phyloP scores from a whole-genome alignment of 345 rosid genomes.

The Ceriops zippeliana region DNA sequence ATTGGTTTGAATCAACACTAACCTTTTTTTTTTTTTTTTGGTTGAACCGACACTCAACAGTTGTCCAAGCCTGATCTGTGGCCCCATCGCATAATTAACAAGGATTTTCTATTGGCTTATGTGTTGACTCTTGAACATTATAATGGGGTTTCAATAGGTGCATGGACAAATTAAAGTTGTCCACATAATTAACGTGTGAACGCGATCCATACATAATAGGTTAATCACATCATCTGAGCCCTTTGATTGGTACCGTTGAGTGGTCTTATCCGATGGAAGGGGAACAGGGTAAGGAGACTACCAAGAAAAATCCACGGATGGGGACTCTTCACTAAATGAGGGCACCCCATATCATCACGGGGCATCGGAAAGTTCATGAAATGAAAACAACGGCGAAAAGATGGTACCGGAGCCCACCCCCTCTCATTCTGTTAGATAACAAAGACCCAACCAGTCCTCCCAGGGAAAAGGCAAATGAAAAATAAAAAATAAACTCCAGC shows the following conservation, averaged over 20 bases:
- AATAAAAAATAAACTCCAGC: background rate
- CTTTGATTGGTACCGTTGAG: constrained; percentile 5
- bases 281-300: constrained; percentile 12
- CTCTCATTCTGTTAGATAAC: too few species aligned
- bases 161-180: background rate
- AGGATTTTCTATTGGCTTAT: background rate
- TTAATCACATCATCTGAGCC: background rate
- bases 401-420: background rate
- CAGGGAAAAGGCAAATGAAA: too few species aligned
- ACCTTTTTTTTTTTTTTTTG: too few species aligned
- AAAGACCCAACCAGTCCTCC: too few species aligned
- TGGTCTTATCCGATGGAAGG: constrained; percentile 13
- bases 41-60: too few species aligned
- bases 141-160: background rate
- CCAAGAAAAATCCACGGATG: constrained; percentile 12
- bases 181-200: background rate
- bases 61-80: too few species aligned
- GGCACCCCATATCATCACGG: background rate
- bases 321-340: constrained; percentile 19
- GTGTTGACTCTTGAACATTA: background rate
- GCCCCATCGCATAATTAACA: too few species aligned
- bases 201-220: background rate
- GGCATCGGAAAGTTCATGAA: too few species aligned
- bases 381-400: background rate
- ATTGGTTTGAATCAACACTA: background rate